A percentile compares a stretch with the other conserved stretches of the same genome.
phyloP scores from a whole-genome alignment of 768 basidiomycete genomes.

The Mycena vitilis region DNA sequence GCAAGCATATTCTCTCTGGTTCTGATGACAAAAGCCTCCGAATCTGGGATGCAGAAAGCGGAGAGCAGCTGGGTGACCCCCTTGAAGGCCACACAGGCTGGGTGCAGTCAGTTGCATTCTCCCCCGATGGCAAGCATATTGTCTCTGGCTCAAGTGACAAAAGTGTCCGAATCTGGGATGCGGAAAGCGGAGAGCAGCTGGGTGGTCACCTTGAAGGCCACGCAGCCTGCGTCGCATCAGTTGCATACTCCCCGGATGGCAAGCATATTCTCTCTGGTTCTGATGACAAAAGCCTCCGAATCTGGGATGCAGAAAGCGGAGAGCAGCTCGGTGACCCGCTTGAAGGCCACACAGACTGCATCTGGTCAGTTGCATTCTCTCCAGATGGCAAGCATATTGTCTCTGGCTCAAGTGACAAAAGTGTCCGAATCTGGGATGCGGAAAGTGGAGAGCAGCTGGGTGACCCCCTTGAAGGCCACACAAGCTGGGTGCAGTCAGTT shows the following conservation, averaged over 20 bases:
- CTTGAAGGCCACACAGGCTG: neutral
- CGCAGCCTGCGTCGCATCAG: neutral
- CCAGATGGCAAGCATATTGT: neutral
- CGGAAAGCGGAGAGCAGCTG: neutral
- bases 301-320: constrained; percentile 1
- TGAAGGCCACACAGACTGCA: neutral
- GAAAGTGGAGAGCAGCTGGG: too few species aligned
- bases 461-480: too few species aligned
- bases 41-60: neutral
- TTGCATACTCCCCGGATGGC: neutral
- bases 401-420: neutral
- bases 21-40: too few species aligned
- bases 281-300: neutral
- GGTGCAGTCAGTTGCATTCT: neutral
- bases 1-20: too few species aligned
- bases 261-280: neutral
- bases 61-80: neutral
- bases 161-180: neutral
- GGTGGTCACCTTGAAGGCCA: neutral
- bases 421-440: neutral
- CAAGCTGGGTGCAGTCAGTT: too few species aligned
- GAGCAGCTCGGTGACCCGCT: neutral
- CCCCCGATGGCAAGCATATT: neutral
- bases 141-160: neutral
- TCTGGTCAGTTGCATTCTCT: neutral